phyloP scores from a whole-genome alignment of 106 monocot species.

The Hemerocallis citrina region DNA sequence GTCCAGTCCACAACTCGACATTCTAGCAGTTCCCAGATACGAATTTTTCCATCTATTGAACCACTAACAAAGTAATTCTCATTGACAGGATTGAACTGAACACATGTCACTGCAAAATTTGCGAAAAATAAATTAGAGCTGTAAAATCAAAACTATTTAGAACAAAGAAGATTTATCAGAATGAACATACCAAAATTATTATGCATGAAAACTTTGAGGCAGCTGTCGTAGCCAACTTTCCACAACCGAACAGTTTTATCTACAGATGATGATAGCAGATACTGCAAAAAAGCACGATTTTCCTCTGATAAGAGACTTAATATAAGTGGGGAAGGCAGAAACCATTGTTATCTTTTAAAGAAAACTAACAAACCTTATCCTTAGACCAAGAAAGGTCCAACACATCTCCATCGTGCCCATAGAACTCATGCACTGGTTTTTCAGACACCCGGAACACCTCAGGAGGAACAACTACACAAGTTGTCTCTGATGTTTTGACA shows the following conservation, averaged over 20 bases:
- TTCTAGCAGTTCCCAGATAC: constrained; percentile 37
- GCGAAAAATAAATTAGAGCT: constrained; percentile 9
- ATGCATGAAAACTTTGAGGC: constrained; percentile 53
- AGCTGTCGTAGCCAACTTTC: constrained; percentile 37
- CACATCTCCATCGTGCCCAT: constrained; percentile 65
- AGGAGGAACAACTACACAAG: constrained; percentile 66
- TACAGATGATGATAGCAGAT: constrained; percentile 54
- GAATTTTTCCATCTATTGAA: constrained; percentile 67
- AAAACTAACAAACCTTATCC: constrained; percentile 33
- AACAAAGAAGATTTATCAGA: neutral
- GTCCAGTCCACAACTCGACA: constrained; percentile 56
- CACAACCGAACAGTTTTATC: constrained; percentile 70
- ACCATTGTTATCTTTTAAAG: neutral
- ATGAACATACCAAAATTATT: constrained; percentile 45
- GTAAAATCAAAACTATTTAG: neutral
- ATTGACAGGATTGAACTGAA: constrained; percentile 59
- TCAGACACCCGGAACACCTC: constrained; percentile 50
- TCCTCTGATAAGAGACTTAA: constrained; percentile 1
- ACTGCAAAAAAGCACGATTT: constrained; percentile 28
- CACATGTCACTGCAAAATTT: constrained; percentile 46
- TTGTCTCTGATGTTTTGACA: constrained; percentile 32
- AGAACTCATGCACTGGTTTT: constrained; percentile 63
- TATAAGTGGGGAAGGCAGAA: neutral
- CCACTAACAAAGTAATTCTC: constrained; percentile 64
- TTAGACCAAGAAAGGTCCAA: constrained; percentile 83